Conservation (phyloP, 352 stramenopile species). For the Aphanomyces invadans region DNA sequence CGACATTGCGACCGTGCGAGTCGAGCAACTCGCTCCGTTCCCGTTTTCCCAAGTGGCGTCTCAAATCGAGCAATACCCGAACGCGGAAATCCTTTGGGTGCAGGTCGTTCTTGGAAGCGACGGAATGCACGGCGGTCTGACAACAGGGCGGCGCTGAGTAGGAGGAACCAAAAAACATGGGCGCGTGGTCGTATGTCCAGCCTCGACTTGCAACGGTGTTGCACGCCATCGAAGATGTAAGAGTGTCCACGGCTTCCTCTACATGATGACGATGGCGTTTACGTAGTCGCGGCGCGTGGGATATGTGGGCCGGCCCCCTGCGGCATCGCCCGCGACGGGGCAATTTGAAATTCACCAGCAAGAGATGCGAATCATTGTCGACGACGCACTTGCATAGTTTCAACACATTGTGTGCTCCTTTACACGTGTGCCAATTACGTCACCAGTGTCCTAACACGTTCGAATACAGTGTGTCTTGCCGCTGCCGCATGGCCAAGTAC, state of each 20-base stretch:
- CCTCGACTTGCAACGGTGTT: slow-evolving; percentile 91
- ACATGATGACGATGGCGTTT: too few relatives aligned
- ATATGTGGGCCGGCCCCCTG: slow-evolving; percentile 93
- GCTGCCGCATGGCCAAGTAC: slow-evolving; percentile 54
- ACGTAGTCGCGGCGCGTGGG: slow-evolving; percentile 30
- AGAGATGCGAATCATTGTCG: slow-evolving; percentile 91
- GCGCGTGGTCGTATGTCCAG: slow-evolving; percentile 89
- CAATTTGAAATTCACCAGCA: slow-evolving; percentile 91
- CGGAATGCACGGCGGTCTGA: too few relatives aligned
- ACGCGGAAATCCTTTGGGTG: slow-evolving; percentile 94
- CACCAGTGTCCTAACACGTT: slow-evolving; percentile 37
- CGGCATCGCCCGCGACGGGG: slow-evolving; percentile 93
- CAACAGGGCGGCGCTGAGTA: too few relatives aligned
- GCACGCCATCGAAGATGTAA: slow-evolving; percentile 59
- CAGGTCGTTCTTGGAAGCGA: too few relatives aligned
- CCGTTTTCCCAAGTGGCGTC: slow-evolving; percentile 94
- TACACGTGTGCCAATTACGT: background rate
- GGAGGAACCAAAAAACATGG: slow-evolving; percentile 99
- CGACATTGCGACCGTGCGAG: slow-evolving; percentile 57
- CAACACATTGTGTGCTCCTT: too few relatives aligned
- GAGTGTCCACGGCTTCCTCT: too few relatives aligned
- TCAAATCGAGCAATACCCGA: slow-evolving; percentile 86
- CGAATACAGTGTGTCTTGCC: slow-evolving; percentile 63
- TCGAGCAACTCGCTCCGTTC: slow-evolving; percentile 93
- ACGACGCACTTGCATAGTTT: slow-evolving; percentile 57